These are phyloP conservation scores for Geosmithia putterillii DNA, from an alignment of 2,329 filamentous ascomycete genomes.

Conservation along the genomic window DNA sequence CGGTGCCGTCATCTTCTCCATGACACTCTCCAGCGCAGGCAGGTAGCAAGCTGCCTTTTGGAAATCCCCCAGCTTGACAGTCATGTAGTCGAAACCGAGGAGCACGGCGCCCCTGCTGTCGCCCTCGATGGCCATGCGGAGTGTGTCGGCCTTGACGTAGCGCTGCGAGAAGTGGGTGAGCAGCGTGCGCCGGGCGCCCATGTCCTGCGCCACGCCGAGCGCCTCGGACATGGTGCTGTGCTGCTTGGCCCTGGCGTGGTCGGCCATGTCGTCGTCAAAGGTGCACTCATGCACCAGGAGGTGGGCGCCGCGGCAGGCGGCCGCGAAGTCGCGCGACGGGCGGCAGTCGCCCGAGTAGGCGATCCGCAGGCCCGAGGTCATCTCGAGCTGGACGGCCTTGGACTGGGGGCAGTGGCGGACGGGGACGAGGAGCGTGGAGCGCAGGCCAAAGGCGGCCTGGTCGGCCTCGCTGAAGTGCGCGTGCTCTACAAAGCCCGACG, in stretches of 20 bases:
- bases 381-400: constrained; percentile 65
- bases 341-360: constrained; percentile 93
- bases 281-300: constrained; percentile 92
- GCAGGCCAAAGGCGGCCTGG: constrained; percentile 46
- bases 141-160: constrained; percentile 55
- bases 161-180: constrained; percentile 93
- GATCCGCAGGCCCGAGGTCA: constrained; percentile 69
- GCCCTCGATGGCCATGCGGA: constrained; percentile 12
- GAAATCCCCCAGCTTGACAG: constrained; percentile 58
- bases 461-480: constrained; percentile 18
- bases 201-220: constrained; percentile 59
- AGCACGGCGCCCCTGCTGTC: constrained; percentile 35
- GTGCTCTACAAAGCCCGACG: constrained; percentile 11
- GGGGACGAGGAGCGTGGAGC: constrained; percentile 49
- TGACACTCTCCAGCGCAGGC: constrained; percentile 39
- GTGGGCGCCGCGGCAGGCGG: constrained; percentile 62
- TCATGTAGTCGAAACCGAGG: constrained; percentile 72
- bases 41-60: constrained; percentile 51
- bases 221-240: constrained; percentile 86
- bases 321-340: constrained; percentile 57
- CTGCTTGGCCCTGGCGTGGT: constrained; percentile 75
- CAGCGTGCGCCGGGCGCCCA: constrained; percentile 70
- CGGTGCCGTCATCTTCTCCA: constrained; percentile 21
- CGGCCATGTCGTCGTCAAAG: constrained; percentile 73
- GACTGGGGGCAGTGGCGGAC: constrained; percentile 75